phyloP scores from a whole-genome alignment of 169 alveolate species.

The Cryptosporidium xiaoi region DNA sequence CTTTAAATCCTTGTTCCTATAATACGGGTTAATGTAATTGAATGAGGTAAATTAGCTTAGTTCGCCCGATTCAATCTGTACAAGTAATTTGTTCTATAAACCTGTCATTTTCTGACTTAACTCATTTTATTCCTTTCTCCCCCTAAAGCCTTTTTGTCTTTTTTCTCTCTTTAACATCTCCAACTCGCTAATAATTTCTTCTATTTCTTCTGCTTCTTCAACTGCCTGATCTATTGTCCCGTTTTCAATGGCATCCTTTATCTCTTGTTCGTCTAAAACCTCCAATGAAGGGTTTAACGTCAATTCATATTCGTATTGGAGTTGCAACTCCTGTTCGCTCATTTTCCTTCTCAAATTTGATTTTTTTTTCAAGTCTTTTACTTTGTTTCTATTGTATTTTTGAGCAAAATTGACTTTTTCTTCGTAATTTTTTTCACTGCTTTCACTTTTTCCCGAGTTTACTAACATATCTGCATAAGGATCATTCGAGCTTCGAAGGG shows the following conservation, averaged over 20 bases:
- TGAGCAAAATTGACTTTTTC: neutral
- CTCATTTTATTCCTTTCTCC: conserved; percentile 3
- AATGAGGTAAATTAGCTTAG: too few relatives aligned
- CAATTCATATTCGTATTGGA: conserved; percentile 41
- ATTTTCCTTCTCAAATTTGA: conserved; percentile 43
- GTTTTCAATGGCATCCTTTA: conserved; percentile 51
- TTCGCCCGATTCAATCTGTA: too few relatives aligned
- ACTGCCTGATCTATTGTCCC: conserved; percentile 42
- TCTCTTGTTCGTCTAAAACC: conserved; percentile 39
- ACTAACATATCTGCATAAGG: conserved; percentile 21
- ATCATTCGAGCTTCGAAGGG: neutral
- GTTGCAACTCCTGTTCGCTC: conserved; percentile 15
- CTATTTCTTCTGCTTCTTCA: conserved; percentile 63
- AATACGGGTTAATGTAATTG: too few relatives aligned
- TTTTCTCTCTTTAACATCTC: conserved; percentile 31
- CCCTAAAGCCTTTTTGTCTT: conserved; percentile 28
- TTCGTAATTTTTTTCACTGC: neutral
- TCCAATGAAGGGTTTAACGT: conserved; percentile 31
- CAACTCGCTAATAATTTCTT: conserved; percentile 31
- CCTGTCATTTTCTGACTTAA: too few relatives aligned
- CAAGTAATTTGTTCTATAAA: too few relatives aligned
- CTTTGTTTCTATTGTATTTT: neutral
- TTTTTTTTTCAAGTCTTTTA: neutral
- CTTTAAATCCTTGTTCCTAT: too few relatives aligned
- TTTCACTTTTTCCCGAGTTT: conserved; percentile 2